Evolutionary conservation across 352 stramenopile genomes (phyloP).

Genomic region (Globisporangium paroecandrum): DNA sequence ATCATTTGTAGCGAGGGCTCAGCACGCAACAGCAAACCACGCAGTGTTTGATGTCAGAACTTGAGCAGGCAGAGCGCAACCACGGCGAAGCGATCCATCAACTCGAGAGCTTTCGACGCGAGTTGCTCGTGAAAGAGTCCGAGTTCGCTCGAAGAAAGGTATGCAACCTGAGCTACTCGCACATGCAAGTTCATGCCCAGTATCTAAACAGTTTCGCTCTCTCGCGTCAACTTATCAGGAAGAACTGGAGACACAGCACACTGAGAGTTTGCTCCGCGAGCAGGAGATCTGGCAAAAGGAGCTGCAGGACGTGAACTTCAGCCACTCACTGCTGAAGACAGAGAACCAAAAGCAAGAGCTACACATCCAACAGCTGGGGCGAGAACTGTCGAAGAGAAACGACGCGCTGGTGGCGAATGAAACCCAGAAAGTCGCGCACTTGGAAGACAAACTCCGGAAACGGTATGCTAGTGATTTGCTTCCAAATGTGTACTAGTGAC

Average conservation of each 20-base stretch:
- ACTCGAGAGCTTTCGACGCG: conserved; percentile 37
- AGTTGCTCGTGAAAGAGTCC: conserved; percentile 30
- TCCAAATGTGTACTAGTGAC: neutral
- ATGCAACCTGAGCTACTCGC: too few relatives aligned
- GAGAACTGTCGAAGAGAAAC: conserved; percentile 51
- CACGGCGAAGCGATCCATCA: conserved; percentile 31
- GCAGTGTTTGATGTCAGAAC: conserved; percentile 20
- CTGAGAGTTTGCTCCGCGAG: conserved; percentile 38
- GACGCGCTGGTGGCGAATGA: conserved; percentile 41
- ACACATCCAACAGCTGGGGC: conserved; percentile 52
- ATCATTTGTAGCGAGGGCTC: conserved; percentile 20
- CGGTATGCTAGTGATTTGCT: conserved; percentile 20
- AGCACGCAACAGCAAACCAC: conserved; percentile 14
- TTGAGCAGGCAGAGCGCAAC: conserved; percentile 25
- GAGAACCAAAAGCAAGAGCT: conserved; percentile 64
- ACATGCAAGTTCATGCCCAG: too few relatives aligned
- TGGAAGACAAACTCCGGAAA: conserved; percentile 42
- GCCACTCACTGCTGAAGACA: conserved; percentile 42
- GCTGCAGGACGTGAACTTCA: conserved; percentile 45
- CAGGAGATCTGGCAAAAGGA: conserved; percentile 59
- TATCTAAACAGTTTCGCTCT: too few relatives aligned
- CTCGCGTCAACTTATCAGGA: too few relatives aligned
- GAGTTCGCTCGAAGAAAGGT: conserved; percentile 28
- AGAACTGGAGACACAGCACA: conserved; percentile 31
- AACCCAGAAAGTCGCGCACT: conserved; percentile 34